Percentiles rank a stretch among this genome's conserved stretches.
Evolutionary conservation across 768 basidiomycete species (phyloP).

Genomic region (Leccinum fibrillosum): DNA sequence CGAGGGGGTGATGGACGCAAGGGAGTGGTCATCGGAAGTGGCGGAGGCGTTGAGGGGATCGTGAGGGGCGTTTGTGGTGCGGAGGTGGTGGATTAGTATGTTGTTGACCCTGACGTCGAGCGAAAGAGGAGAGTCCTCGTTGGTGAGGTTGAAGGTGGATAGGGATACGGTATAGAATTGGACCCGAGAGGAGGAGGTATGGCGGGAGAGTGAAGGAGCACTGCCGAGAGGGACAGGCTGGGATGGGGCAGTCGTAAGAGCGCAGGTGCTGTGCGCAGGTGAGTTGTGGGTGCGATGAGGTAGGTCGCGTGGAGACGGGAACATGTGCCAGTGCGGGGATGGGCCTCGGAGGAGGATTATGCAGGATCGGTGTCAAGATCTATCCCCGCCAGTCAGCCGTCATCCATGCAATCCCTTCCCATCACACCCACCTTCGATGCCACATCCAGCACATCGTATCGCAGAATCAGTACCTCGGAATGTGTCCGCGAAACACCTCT

Average conservation of each 20-base stretch:
- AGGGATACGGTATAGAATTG: slow-evolving; percentile 34
- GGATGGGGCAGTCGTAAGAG: slow-evolving; percentile 30
- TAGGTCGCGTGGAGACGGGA: slow-evolving; percentile 26
- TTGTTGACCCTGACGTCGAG: slow-evolving; percentile 60
- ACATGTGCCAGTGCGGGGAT: slow-evolving; percentile 37
- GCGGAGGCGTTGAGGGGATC: slow-evolving; percentile 11
- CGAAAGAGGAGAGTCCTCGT: not conserved
- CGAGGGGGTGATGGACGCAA: slow-evolving; percentile 21
- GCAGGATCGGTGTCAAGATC: slow-evolving; percentile 93
- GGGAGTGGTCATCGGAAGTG: slow-evolving; percentile 29
- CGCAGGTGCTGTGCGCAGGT: slow-evolving; percentile 32
- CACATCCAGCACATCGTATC: slow-evolving; percentile 93
- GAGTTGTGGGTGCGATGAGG: slow-evolving; percentile 45
- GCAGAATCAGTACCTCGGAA: slow-evolving; percentile 91
- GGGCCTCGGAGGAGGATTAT: slow-evolving; percentile 28
- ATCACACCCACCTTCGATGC: slow-evolving; percentile 84
- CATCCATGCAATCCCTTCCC: not conserved
- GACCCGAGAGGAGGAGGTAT: slow-evolving; percentile 37
- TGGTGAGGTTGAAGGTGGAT: slow-evolving; percentile 12
- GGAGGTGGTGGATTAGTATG: slow-evolving; percentile 43
- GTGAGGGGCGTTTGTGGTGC: slow-evolving; percentile 13
- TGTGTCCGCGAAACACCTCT: slow-evolving; percentile 89
- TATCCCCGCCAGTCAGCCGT: slow-evolving; percentile 27
- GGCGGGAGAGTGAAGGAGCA: slow-evolving; percentile 25
- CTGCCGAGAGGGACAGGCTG: slow-evolving; percentile 30